Evolutionary conservation across 177 flowering plant species (phyloP).

Genomic region (Vitis hybrid): DNA sequence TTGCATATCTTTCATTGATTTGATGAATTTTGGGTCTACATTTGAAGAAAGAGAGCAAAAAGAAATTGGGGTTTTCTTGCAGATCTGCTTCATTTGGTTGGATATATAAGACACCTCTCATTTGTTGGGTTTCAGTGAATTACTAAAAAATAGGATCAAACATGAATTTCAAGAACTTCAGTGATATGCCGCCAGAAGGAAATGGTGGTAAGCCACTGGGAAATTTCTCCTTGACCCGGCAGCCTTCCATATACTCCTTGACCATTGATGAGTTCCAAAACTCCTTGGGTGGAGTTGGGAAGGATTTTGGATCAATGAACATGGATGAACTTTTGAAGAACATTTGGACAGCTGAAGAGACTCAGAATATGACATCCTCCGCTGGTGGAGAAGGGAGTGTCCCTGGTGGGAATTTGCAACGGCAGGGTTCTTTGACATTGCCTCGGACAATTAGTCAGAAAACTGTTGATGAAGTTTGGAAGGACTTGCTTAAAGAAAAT

Average conservation of each 20-base stretch:
- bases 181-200: slow-evolving; percentile 20
- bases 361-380: slow-evolving; percentile 22
- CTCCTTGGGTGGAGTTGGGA: slow-evolving; percentile 39
- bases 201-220: slow-evolving; percentile 15
- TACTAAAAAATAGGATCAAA: slow-evolving; percentile 26
- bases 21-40: slow-evolving; percentile 1
- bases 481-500: slow-evolving; percentile 29
- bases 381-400: slow-evolving; percentile 19
- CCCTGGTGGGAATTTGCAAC: slow-evolving; percentile 38
- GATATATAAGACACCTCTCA: slow-evolving; percentile 4
- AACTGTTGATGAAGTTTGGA: slow-evolving; percentile 57
- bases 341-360: slow-evolving; percentile 48
- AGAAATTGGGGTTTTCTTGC: background rate
- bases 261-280: slow-evolving; percentile 51
- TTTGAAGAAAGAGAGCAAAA: background rate
- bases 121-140: background rate
- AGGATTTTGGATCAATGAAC: slow-evolving; percentile 55
- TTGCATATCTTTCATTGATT: background rate
- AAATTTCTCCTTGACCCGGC: slow-evolving; percentile 26
- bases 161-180: slow-evolving; percentile 32
- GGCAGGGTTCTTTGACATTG: slow-evolving; percentile 48
- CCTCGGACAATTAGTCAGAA: slow-evolving; percentile 48
- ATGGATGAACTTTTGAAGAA: slow-evolving; percentile 51
- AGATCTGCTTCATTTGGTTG: slow-evolving; percentile 11
- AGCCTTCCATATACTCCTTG: slow-evolving; percentile 35